phyloP scores from a whole-genome alignment of 2,329 filamentous ascomycete species.

The Knufia petricola region DNA sequence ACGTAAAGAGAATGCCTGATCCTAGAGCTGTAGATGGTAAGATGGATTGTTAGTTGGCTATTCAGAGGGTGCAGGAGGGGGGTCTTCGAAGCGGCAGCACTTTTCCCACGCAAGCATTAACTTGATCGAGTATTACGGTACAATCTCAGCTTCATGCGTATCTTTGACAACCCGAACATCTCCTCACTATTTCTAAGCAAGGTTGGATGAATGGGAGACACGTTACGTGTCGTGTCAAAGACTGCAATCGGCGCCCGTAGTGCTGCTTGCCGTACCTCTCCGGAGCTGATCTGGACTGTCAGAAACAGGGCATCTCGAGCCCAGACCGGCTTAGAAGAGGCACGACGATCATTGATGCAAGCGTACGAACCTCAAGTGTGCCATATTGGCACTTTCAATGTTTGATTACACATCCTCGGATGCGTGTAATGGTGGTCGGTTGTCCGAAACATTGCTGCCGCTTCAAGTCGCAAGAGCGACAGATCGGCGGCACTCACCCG shows the following conservation, averaged over 20 bases:
- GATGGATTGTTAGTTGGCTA: constrained; percentile 29
- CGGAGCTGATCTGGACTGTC: constrained; percentile 4
- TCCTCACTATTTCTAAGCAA: constrained; percentile 23
- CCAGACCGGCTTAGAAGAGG: background rate
- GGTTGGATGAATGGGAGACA: constrained; percentile 42
- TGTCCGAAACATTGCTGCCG: constrained; percentile 42
- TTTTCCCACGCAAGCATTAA: constrained; percentile 98
- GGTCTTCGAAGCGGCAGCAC: constrained; percentile 70
- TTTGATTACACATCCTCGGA: background rate
- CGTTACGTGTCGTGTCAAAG: background rate
- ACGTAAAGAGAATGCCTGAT: constrained; percentile 73
- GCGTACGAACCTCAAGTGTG: constrained; percentile 23
- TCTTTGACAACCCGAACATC: constrained; percentile 20
- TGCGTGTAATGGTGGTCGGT: background rate
- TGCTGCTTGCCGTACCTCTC: constrained; percentile 48
- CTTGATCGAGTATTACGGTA: constrained; percentile 96
- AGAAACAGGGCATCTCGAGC: background rate
- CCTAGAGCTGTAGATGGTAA: constrained; percentile 54
- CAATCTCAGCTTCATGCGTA: constrained; percentile 73
- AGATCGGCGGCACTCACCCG: constrained; percentile 59
- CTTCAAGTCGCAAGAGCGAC: constrained; percentile 38
- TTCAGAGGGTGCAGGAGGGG: constrained; percentile 29
- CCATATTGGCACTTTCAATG: background rate
- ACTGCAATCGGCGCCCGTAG: constrained; percentile 68
- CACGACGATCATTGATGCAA: constrained; percentile 19